Base-by-base conservation (phyloP, 331 rosid genomes). In the Erythrophleum ivorense region DNA sequence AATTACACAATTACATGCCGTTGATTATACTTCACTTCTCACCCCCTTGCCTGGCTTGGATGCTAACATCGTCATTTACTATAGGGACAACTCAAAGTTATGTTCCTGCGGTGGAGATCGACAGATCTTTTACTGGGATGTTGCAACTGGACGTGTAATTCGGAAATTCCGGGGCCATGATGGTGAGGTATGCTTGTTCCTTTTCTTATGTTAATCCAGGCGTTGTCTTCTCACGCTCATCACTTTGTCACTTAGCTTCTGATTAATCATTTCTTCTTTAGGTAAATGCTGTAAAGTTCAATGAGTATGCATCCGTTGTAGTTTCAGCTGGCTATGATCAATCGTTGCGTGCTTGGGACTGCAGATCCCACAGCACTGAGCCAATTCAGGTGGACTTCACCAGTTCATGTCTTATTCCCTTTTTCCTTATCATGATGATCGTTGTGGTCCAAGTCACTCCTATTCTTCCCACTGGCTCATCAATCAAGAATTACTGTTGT, bases 261-360 rank as follows among this genome's bases (percentile, higher is more conserved):
- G 18, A 21, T n/a, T 68, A 24, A 68, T 45, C 9, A 52, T 80
- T 78, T 77, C 21, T 76, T 71, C 54, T 68, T 15, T 48, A 93
- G 94, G 97, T 91, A 77, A 91, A 95, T 88, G 94, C 92, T 73
- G 94, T 93, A 15, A 93, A 93, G 83, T 92, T 92, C 87, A 93
- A 86, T 62, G 94, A 93, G 85, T 87, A 91, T 71, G 83, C 91
- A 0, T 93, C 98, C 50, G 88, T 95, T 14, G 90, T 93, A 38
- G 99, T 96, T 82, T 96, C 97, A n/a, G 95, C 97, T 1, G 92
- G 99, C 49, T 96, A 91, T 87, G 92, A 96, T 85, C 97, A 92
- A 85, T 96, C 97, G 0, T 75, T 96, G 89, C 95, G 94, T 54
- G 97, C 94, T 85, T 93, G 97, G 99, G 97, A 93, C 86, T 92